Base-by-base conservation (phyloP, 345 rosid species). In the Corchorus olitorius region DNA sequence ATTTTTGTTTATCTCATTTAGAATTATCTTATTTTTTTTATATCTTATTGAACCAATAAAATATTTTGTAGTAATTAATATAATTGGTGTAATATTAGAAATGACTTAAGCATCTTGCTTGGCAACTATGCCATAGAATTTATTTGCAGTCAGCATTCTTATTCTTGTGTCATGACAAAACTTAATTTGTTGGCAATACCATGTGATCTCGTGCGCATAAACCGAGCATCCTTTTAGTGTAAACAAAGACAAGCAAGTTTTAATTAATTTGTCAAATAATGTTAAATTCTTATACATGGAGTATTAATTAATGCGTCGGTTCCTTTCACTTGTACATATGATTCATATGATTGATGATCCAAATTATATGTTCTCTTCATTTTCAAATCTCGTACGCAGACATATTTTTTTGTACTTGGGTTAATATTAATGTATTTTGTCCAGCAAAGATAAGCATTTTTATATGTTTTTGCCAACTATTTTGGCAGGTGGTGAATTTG, bases 401-500 rank as follows among this genome's bases (percentile, higher is more conserved):
- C n/a, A 7, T 9, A 4, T 10, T 4, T 11, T 60, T 12, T 5
- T 15, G 70, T 45, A 33, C n/a, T 56, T 6, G 11, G 22, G 35
- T 27, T 7, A 8, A 39, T 33, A 39, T 71, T 27, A 67, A 22
- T 55, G 45, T 27, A 27, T 62, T 33, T 37, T 16, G 8, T 16
- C 39, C 8, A 35, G 11, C 16, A 10, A 27, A 63, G 35, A 45
- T 60, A 65, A 50, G 34, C 45, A 16, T 58, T 20, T 10, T 4
- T 19, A 27, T 56, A 48, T 35, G 6, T 77, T 16, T 59, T 17
- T 16, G 43, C 63, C 46, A 15, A 35, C 27, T 70, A 43, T 22
- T 62, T 45, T 15, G 9, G 45, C 74, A 95, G 99, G 93, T 92
- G 66, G 89, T 92, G 84, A 90, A 79, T 81, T 86, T 95, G 59